Base-by-base conservation (phyloP, 2,329 filamentous ascomycete species). In the Phaeophleospora eucalypticola region DNA sequence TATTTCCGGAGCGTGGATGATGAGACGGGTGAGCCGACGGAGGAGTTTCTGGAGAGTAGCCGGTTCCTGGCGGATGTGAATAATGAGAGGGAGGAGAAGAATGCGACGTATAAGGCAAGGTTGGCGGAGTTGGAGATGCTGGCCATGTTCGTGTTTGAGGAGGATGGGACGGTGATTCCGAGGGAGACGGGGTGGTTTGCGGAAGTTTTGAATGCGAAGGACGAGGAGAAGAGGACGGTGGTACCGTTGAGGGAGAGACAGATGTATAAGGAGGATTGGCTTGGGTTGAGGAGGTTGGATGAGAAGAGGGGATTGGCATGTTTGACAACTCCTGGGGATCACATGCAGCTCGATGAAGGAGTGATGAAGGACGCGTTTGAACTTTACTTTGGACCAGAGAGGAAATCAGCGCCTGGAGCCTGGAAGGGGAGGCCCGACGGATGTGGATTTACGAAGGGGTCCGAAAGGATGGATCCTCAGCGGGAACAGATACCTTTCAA, bases 41-140 rank as follows among this genome's bases (percentile, higher is more conserved):
- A 82, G 1, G 70, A 75, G 21, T 98, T 97, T 65, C 78, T 97
- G 16, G 80, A 83, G 56, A 67, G 81, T 64, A 93, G 87, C 59
- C 91, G 90, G 65, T 96, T 94, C 68, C 75, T 98, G 7, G 93
- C 91, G 8, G 91, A 97, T 64, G 84, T 97, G 70, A 98, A 98
- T 70, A 97, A 97, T 67, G 93, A 98, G 78, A 29, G 12, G 24
- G 61, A 56, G 40, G 51, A 72, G 45, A 95, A 94, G 79, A 95
- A 89, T 61, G 61, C 69, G 29, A 76, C 71, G 10, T 98, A 97
- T 68, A 82, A 78, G 64, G 68, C 78, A 58, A 86, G 91, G 63
- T 57, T 98, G 39, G 77, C 76, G 6, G 68, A 62, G 27, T 65
- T 98, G 64, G 80, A 86, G 60, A 42, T 19, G 16, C 86, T 97